Evolutionary conservation across 2,329 filamentous ascomycete genomes (phyloP).

Genomic region (Colletotrichum orchidophilum): DNA sequence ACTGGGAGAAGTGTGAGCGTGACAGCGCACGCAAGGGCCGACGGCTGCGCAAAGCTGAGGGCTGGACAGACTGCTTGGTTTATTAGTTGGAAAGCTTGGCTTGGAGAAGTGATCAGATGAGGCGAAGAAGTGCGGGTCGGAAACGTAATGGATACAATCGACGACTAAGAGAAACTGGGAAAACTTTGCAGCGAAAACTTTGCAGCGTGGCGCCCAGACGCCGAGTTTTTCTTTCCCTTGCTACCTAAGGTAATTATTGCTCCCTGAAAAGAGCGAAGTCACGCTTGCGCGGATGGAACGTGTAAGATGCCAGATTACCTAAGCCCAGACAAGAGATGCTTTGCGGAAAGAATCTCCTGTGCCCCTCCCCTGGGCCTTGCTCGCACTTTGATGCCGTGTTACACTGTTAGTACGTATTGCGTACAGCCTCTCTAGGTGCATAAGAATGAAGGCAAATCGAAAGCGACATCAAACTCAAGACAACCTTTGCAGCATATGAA

Average conservation of each 20-base stretch:
- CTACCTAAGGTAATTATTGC: background rate
- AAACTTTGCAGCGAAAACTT: constrained; percentile 28
- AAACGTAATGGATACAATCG: constrained; percentile 42
- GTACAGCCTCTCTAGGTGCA: constrained; percentile 1
- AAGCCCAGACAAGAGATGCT: background rate
- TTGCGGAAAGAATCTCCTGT: background rate
- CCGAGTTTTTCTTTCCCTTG: background rate
- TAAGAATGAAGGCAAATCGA: background rate
- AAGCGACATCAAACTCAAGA: background rate
- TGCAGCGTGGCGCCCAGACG: constrained; percentile 18
- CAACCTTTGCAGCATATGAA: background rate
- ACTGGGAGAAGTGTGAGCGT: background rate
- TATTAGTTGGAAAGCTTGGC: constrained; percentile 13
- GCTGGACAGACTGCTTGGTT: background rate
- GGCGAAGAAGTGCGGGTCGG: constrained; percentile 32
- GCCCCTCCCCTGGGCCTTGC: background rate
- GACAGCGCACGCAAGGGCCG: constrained; percentile 14
- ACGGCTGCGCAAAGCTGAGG: constrained; percentile 6
- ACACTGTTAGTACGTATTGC: background rate
- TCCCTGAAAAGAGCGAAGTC: constrained; percentile 2
- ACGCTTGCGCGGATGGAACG: constrained; percentile 1
- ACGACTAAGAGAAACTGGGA: constrained; percentile 33
- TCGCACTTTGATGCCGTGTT: background rate
- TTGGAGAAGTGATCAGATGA: constrained; percentile 29
- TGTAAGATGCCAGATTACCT: constrained; percentile 1